These are phyloP conservation scores for Neostapfia colusana DNA, from an alignment of 176 grass and related monocot species.

Conservation along the genomic window DNA sequence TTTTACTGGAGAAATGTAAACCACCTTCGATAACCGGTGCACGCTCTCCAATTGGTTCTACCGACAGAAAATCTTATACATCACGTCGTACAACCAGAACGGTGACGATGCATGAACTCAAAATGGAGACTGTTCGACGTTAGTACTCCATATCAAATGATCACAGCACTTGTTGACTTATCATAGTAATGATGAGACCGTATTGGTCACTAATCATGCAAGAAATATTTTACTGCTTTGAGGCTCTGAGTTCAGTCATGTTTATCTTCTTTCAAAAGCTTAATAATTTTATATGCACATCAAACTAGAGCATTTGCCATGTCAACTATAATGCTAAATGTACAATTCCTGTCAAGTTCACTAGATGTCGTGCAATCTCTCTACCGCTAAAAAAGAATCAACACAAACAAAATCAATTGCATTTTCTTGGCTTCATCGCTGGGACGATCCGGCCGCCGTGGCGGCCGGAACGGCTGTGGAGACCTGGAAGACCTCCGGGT, in stretches of 20 bases:
- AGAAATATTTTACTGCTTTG: not conserved
- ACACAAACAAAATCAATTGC: too few species aligned
- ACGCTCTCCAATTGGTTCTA: not conserved
- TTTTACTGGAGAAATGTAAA: conserved; percentile 11
- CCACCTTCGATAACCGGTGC: not conserved
- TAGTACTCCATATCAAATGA: not conserved
- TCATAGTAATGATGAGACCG: not conserved
- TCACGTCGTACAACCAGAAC: not conserved
- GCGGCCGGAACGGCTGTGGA: conserved; percentile 27
- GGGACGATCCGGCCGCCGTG: too few species aligned
- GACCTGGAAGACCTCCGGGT: conserved; percentile 69
- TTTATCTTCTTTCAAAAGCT: not conserved
- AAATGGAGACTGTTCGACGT: not conserved
- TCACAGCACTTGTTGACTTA: not conserved
- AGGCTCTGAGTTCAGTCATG: not conserved
- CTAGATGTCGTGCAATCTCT: not conserved
- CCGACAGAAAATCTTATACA: conserved; percentile 1
- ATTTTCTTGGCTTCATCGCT: too few species aligned
- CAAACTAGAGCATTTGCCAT: not conserved
- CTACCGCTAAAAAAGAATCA: too few species aligned
- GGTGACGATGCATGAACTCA: not conserved
- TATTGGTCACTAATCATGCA: not conserved
- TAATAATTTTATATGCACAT: not conserved
- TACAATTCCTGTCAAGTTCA: conserved; percentile 23
- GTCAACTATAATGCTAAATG: conserved; percentile 24